Base-by-base conservation (phyloP, 2,329 filamentous ascomycete genomes). In the Tolypocladium nubicola region DNA sequence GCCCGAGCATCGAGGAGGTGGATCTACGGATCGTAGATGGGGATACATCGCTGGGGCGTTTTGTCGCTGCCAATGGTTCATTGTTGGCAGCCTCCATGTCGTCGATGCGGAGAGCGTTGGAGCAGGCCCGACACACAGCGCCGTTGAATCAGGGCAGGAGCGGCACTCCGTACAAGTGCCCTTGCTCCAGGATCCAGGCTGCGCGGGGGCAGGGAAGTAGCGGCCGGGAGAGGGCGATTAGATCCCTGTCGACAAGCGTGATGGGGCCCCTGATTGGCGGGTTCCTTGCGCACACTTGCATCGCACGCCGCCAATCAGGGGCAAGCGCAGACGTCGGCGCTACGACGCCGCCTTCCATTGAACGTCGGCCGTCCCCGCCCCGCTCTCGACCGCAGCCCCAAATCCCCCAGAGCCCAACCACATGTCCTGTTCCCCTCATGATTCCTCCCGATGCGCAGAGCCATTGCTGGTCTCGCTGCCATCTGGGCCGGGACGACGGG, bases 271-370 rank as follows among this genome's bases (percentile, higher is more conserved):
- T 67, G 61, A 72, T 73, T 73, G 71, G 70, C 59, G 61, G 57
- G 55, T 60, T 54, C 60, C 59, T 59, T 52, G 56, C 60, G 56
- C 66, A 61, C 63, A 62, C 64, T 62, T 65, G 64, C 60, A 65
- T 60, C 57, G 63, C 57, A 57, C 56, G 43, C 61, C 62, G 57
- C 75, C 73, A 76, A 76, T 76, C 64, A 61, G 57, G 59, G 63
- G 57, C 61, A 64, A 59, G 64, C 67, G 66, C 63, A 61, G 60
- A 64, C 57, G 53, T 69, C 62, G 69, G 69, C 69, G 69, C 69
- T 71, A 68, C 62, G 59, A 67, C 63, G 59, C 59, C 64, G 59
- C 60, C 61, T 66, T 64, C 67, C 58, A 71, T 71, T 71, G 68
- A 65, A 63, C 61, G 63, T 63, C 58, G 57, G 38, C 53, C 43